Conservation (phyloP, 441 rosid species). For the Dalechampia spathulata region DNA sequence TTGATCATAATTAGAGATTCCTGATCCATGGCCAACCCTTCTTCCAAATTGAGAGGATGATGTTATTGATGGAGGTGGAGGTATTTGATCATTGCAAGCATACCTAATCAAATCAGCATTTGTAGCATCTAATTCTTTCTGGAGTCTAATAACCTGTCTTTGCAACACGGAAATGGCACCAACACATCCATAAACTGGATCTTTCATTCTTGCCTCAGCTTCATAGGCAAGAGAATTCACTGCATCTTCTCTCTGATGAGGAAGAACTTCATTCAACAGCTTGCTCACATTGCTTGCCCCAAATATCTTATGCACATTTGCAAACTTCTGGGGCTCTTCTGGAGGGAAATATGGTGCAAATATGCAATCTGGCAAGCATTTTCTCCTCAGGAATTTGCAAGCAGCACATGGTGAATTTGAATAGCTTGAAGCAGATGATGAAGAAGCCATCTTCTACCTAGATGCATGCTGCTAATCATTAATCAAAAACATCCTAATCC, state of each 20-base stretch:
- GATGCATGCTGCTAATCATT: too few species aligned
- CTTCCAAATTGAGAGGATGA: conserved; percentile 24
- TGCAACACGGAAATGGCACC: conserved; percentile 89
- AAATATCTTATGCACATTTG: conserved; percentile 88
- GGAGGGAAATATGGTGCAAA: conserved; percentile 94
- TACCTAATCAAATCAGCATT: conserved; percentile 72
- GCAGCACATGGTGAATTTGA: conserved; percentile 97
- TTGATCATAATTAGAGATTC: conserved; percentile 11
- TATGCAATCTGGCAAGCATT: conserved; percentile 86
- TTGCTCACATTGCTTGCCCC: conserved; percentile 93
- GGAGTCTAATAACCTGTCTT: conserved; percentile 77
- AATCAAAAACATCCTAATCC: too few species aligned
- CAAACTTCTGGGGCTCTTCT: conserved; percentile 96
- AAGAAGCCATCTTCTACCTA: conserved; percentile 34
- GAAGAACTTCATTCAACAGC: conserved; percentile 74
- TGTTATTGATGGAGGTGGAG: conserved; percentile 12
- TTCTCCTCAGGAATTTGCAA: conserved; percentile 89
- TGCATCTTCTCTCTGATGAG: conserved; percentile 94
- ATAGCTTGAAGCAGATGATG: conserved; percentile 68
- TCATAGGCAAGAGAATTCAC: conserved; percentile 90
- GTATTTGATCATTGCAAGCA: conserved; percentile 39
- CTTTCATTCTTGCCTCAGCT: conserved; percentile 89
- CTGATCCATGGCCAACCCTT: conserved; percentile 23
- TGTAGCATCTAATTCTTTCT: conserved; percentile 80
- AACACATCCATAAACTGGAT: conserved; percentile 87